Evolutionary conservation across 768 basidiomycete genomes (phyloP), one percentile per base, ranked within the genome.

Genomic region (Heimioporus sp.): DNA sequence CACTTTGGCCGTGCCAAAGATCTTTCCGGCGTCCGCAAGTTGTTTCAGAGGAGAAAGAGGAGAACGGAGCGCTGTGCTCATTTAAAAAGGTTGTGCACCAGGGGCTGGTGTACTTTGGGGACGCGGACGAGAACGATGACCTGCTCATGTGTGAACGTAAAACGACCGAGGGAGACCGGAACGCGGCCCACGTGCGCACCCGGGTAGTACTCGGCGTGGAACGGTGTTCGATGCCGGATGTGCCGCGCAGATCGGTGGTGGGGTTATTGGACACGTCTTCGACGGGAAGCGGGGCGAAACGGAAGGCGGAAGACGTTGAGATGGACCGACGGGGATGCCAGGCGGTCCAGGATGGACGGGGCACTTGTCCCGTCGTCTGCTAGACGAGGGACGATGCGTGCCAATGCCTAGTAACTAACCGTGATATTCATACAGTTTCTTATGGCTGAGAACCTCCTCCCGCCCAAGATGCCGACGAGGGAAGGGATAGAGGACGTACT

Each of bases 1-100:
- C 98, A 98, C 71, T 98, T 99, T 67, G 96, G 95, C 51, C 87
- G 95, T 24, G 93, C 96, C 5, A 96, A 92, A 67, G 96, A 98
- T 49, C 76, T 99, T 2, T 96, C 96, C 0, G 95, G 96, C 35
- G 92, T 98, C 11, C 86, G 87, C 52, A 96, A 98, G 69, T 80
- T 99, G n/a, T 98, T 98, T 65, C 77, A 87, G 65, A 85, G 86
- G 91, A 90, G 41, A 88, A 91, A 32, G 95, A 97, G 66, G 93
- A 97, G 69, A 91, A 85, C 56, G 81, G 82, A 55, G 80, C 84
- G 0, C 71, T 85, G 17, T 77, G 80, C 0, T 88, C 80, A 64
- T 94, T 91, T 71, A 90, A 90, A 71, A 92, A 90, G 68, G 97
- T 94, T 65, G 81, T 84, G 72, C 83, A 87, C 59, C 91, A 92